Evolutionary conservation across 2,329 filamentous ascomycete genomes (phyloP), one percentile per base, ranked within the genome.

Genomic region (Salinomyces thailandicus): DNA sequence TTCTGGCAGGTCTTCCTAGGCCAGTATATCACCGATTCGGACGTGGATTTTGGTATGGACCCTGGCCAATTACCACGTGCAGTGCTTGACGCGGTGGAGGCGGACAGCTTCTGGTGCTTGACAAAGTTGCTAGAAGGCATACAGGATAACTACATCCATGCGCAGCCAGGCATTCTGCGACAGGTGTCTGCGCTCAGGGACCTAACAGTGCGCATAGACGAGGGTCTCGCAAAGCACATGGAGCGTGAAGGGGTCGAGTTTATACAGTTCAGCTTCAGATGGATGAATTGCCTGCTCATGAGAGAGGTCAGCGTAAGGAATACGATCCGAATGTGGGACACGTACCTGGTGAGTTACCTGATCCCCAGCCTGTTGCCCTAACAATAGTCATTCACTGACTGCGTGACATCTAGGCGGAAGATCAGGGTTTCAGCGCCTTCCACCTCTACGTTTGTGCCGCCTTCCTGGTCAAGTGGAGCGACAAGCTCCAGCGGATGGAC

Each of bases 251-350:
- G 86, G 19, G 85, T 98, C 18, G 91, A 98, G 58, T 98, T 98
- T 55, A 98, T 98, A 53, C 91, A 98, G 57, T 98, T 98, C 63
- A 95, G 86, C 62, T 98, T 98, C 59, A 75, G 91, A 38, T 98
- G 91, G 91, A 98, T 98, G 91, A 98, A 98, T 55, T 98, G 91
- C 60, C 74, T 98, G 35, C 69, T 98, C 47, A 98, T 98, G 91
- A 76, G 91, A 45, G 91, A 98, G 64, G 83, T 98, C 47, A 94
- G 83, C 57, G 89, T 98, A 39, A 84, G 80, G 59, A 96, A 95
- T 58, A 95, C 86, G 0, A 93, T 98, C 46, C 74, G 91, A 50
- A 98, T 98, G 91, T 98, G 91, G 91, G 91, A 98, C 62, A 98
- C 91, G 17, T 98, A 98, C 64, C 75, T 98, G 66, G 89, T 95